Conservation (phyloP, 805 yeast species). For the Candida arabinofermentans region DNA sequence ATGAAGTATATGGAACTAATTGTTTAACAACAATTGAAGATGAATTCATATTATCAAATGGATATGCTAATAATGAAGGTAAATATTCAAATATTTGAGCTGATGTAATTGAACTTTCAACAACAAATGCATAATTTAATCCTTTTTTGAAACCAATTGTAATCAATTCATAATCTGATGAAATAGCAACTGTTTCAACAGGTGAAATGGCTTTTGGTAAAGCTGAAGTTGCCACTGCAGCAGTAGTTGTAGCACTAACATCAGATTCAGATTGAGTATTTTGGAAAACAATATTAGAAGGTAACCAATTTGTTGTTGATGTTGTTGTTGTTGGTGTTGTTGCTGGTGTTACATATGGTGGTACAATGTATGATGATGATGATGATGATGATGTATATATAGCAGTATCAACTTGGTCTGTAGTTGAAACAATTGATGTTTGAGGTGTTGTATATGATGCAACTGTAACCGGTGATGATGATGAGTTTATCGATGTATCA, state of each 20-base stretch:
- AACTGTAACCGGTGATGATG: no score
- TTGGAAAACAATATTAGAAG: constrained; percentile 38
- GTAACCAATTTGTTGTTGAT: constrained; percentile 37
- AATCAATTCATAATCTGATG: constrained; percentile 49
- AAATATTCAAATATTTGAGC: constrained; percentile 84
- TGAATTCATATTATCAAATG: constrained; percentile 39
- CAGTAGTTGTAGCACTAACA: constrained; percentile 20
- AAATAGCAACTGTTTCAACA: constrained; percentile 35
- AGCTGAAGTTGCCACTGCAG: constrained; percentile 41
- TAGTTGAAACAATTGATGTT: neutral
- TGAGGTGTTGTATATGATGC: neutral
- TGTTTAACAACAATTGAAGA: constrained; percentile 54
- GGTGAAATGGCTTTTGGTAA: constrained; percentile 82
- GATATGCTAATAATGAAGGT: constrained; percentile 66
- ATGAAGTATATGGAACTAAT: constrained; percentile 70
- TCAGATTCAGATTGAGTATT: constrained; percentile 28
- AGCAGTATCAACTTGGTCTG: neutral
- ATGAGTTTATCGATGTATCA: no score
- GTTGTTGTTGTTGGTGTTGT: constrained; percentile 3
- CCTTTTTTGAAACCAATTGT: constrained; percentile 75
- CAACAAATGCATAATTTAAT: constrained; percentile 83
- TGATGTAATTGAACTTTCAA: constrained; percentile 63
- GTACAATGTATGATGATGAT: neutral
- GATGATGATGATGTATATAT: neutral
- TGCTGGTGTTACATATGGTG: neutral